A percentile compares a stretch with the other conserved stretches of the same genome.
Evolutionary conservation across 345 rosid species (phyloP).

Genomic region (Gossypium anomalum): DNA sequence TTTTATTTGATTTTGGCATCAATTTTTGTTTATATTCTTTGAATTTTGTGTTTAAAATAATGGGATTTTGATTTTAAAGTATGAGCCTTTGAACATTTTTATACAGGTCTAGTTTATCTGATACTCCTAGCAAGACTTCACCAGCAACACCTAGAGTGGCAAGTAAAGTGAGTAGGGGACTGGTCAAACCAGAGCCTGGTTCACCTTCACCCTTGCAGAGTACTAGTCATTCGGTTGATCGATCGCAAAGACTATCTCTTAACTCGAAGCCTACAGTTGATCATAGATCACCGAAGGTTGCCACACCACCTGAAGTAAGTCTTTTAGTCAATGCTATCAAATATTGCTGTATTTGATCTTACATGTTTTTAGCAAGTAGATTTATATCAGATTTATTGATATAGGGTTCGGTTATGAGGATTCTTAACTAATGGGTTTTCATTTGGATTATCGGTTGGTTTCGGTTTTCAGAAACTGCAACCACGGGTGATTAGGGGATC

Average conservation of each 20-base stretch:
- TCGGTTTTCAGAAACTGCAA: conserved; percentile 55
- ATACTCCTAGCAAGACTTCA: conserved; percentile 64
- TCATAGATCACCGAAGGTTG: conserved; percentile 49
- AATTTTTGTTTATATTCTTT: conserved; percentile 6
- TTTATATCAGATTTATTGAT: not conserved
- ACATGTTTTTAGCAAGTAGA: not conserved
- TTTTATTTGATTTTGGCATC: not conserved
- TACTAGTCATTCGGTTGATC: conserved; percentile 64
- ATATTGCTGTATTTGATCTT: conserved; percentile 5
- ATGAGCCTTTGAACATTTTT: conserved; percentile 18
- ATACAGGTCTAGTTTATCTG: conserved; percentile 67
- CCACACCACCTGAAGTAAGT: conserved; percentile 77
- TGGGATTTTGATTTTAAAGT: conserved; percentile 16
- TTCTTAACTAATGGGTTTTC: conserved; percentile 3
- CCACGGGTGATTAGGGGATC: conserved; percentile 51
- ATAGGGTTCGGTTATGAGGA: not conserved
- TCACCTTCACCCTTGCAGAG: conserved; percentile 52
- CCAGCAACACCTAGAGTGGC: conserved; percentile 65
- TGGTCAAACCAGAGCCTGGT: conserved; percentile 54
- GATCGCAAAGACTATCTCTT: conserved; percentile 58
- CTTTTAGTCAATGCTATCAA: not conserved
- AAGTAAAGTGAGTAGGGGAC: conserved; percentile 49
- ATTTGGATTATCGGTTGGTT: conserved; percentile 21
- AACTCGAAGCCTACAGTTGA: not conserved
- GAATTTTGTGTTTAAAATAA: conserved; percentile 13